Base-by-base conservation (phyloP, 352 stramenopile genomes). In the Peronospora belbahrii region DNA sequence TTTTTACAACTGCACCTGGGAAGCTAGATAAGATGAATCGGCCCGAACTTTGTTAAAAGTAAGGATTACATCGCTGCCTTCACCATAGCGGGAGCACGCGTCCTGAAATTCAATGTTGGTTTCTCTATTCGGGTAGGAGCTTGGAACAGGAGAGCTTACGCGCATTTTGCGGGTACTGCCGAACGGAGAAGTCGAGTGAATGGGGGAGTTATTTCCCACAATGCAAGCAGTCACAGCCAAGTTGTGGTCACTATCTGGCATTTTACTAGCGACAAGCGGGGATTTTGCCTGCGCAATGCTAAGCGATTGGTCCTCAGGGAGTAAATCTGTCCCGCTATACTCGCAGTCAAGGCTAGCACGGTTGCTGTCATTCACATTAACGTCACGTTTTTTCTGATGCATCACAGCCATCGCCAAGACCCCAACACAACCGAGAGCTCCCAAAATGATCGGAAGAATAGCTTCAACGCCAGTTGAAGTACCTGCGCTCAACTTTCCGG, bases 371-470 rank as follows among this genome's bases (percentile, higher is more conserved):
- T 30, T 28, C 15, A 31, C 33, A 15, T 30, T 44, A 0, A 27
- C 15, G 24, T 42, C 42, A 14, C 24, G 40, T 48, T 54, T 69
- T 31, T 50, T 67, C 56, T 81, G 78, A 61, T 72, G 70, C 28
- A 63, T 63, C 18, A 81, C 61, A 9, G 59, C 59, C 14, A 64
- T 53, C 13, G 74, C 53, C 27, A 81, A 19, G 0, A 52, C 61
- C 11, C 62, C 66, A 3, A 70, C 61, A 42, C 63, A 68, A 13
- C 52, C 70, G 3, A 81, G 50, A 6, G 54, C 51, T 17, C 58
- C 70, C 27, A 69, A 53, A 0, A 43, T 52, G 28, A 61, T 10
- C 7, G 58, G 53, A 20, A 67, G 9, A 32, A 39, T 14, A 9
- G 48, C 51, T 10, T 24, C 25, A 0, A 63, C 34, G 25, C 33